Conservation (phyloP, 2,329 filamentous ascomycete genomes). For the Xylaria sp. region DNA sequence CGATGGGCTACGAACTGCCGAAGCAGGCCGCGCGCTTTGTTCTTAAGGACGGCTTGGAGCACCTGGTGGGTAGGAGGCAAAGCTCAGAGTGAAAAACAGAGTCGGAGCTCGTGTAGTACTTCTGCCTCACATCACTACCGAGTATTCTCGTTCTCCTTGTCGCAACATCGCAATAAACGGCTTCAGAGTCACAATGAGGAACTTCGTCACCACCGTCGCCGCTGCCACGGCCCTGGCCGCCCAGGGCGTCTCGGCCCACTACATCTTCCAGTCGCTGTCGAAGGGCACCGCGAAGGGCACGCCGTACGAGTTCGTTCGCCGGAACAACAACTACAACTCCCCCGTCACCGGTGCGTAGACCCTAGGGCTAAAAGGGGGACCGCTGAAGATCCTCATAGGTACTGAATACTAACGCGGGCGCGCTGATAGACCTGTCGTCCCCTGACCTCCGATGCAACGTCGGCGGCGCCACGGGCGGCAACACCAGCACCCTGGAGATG, state of each 20-base stretch:
- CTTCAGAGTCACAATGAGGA: slow-evolving; percentile 35
- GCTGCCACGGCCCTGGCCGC: slow-evolving; percentile 37
- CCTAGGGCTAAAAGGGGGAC: neutral
- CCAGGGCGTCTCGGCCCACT: slow-evolving; percentile 42
- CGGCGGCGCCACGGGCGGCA: slow-evolving; percentile 39
- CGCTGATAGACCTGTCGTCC: slow-evolving; percentile 40
- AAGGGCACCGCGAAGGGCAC: slow-evolving; percentile 38
- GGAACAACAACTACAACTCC: slow-evolving; percentile 52
- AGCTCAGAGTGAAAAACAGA: too few relatives aligned
- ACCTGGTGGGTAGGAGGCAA: slow-evolving; percentile 7
- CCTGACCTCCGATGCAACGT: slow-evolving; percentile 47
- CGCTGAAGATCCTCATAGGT: too few relatives aligned
- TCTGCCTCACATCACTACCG: neutral
- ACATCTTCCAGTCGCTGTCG: slow-evolving; percentile 45
- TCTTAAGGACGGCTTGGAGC: slow-evolving; percentile 19
- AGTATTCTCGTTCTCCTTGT: neutral
- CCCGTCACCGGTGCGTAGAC: slow-evolving; percentile 43
- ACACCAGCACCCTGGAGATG: slow-evolving; percentile 40
- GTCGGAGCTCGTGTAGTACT: too few relatives aligned
- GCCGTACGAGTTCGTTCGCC: slow-evolving; percentile 44
- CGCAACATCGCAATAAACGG: neutral
- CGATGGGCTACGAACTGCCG: slow-evolving; percentile 19
- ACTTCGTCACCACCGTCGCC: slow-evolving; percentile 31
- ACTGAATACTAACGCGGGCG: slow-evolving; percentile 4
- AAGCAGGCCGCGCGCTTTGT: slow-evolving; percentile 9